phyloP scores from a whole-genome alignment of 2,329 filamentous ascomycete species.

The Ceratocystis destructans region DNA sequence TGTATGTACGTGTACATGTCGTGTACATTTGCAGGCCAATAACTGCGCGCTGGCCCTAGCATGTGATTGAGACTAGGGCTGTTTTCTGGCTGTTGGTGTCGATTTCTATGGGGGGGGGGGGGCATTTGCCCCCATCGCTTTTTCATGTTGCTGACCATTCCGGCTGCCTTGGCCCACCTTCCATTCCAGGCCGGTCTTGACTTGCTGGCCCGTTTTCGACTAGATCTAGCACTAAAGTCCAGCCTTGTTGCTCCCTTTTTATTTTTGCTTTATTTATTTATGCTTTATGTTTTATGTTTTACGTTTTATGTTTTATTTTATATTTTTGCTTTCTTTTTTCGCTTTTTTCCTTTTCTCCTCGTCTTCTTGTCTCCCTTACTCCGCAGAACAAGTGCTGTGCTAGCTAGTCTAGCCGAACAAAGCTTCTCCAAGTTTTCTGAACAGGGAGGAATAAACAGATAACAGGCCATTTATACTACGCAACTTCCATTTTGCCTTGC shows the following conservation, averaged over 20 bases:
- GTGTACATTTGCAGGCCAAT: too few species aligned
- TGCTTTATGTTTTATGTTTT: too few species aligned
- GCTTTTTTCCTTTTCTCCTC: neutral
- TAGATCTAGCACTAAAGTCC: neutral
- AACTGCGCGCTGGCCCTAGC: too few species aligned
- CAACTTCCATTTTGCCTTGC: neutral
- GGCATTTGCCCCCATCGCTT: neutral
- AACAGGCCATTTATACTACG: neutral
- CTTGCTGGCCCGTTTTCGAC: neutral
- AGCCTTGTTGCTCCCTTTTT: constrained; percentile 1
- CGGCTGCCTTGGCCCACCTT: neutral
- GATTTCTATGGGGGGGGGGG: too few species aligned
- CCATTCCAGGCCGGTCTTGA: neutral
- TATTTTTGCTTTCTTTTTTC: neutral
- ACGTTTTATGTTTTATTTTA: too few species aligned
- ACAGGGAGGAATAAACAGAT: neutral
- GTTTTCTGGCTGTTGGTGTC: too few species aligned
- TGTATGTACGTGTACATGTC: too few species aligned
- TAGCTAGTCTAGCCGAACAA: neutral
- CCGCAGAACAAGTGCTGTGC: neutral
- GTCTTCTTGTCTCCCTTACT: neutral
- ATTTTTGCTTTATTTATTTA: neutral
- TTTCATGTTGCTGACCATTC: neutral
- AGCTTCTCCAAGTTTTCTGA: constrained; percentile 10
- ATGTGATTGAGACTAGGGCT: too few species aligned